These are phyloP conservation scores for Candida sakaeoensis DNA, from an alignment of 805 yeast species.

Conservation along the genomic window DNA sequence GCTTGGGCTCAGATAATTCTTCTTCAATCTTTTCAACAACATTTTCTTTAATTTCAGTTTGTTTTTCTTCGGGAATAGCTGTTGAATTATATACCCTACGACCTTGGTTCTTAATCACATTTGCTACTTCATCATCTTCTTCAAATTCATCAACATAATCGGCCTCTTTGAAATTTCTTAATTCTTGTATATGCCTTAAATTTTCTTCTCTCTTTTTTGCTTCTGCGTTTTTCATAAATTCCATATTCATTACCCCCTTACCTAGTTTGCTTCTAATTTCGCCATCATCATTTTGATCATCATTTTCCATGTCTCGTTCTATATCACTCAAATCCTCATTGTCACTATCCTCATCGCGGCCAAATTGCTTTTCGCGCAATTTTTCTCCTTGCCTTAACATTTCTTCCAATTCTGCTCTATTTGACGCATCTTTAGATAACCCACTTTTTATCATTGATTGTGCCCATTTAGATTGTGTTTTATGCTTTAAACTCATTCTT, in stretches of 20 bases:
- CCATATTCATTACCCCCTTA: constrained; percentile 91
- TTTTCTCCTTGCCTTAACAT: constrained; percentile 87
- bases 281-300: constrained; percentile 32
- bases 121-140: constrained; percentile 38
- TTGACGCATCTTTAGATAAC: constrained; percentile 78
- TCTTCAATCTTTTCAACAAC: constrained; percentile 16
- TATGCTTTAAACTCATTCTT: constrained; percentile 89
- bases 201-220: constrained; percentile 61
- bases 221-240: constrained; percentile 90
- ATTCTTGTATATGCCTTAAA: constrained; percentile 44
- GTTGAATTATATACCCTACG: constrained; percentile 77
- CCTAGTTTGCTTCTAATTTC: constrained; percentile 47
- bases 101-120: constrained; percentile 61
- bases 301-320: constrained; percentile 36
- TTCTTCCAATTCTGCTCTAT: constrained; percentile 88
- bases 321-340: constrained; percentile 50
- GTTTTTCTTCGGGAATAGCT: constrained; percentile 46
- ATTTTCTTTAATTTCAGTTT: constrained; percentile 37
- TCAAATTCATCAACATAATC: constrained; percentile 32
- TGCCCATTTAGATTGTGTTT: constrained; percentile 88
- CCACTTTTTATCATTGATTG: constrained; percentile 86
- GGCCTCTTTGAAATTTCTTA: constrained; percentile 47
- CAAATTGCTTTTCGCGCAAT: constrained; percentile 68
- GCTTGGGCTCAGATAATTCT: constrained; percentile 14
- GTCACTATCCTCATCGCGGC: constrained; percentile 53